Conservation (phyloP, 176 grass and related monocot genomes). For the Oryza glumipatula region DNA sequence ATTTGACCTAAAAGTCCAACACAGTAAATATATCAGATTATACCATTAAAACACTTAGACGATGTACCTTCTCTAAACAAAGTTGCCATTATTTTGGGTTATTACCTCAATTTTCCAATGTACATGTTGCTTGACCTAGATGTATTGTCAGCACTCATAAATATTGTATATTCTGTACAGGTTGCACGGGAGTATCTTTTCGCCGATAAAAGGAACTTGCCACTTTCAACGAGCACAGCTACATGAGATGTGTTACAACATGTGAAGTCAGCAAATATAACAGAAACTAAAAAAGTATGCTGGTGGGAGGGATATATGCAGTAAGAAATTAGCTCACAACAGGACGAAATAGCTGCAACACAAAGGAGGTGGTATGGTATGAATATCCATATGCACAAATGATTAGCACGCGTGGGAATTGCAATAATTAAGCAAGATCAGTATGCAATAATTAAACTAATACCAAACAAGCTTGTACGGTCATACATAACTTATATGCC, state of each 20-base stretch:
- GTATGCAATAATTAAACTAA: not conserved
- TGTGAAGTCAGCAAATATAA: slow-evolving; percentile 22
- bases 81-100: slow-evolving; percentile 8
- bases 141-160: slow-evolving; percentile 68
- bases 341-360: slow-evolving; percentile 9
- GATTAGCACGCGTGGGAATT: not conserved
- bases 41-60: not conserved
- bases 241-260: slow-evolving; percentile 22
- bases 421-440: slow-evolving; percentile 15
- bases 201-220: slow-evolving; percentile 84
- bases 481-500: not conserved
- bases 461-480: not conserved
- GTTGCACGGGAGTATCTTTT: slow-evolving; percentile 82
- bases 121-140: slow-evolving; percentile 81
- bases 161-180: slow-evolving; percentile 94
- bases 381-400: slow-evolving; percentile 12
- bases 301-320: slow-evolving; percentile 4
- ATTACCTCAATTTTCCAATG: slow-evolving; percentile 88
- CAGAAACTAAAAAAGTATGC: slow-evolving; percentile 22
- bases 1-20: slow-evolving; percentile 73
- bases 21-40: slow-evolving; percentile 34
- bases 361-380: slow-evolving; percentile 10
- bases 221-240: slow-evolving; percentile 80
- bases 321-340: not conserved
- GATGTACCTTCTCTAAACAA: slow-evolving; percentile 39